Evolutionary conservation across 306 rosid species (phyloP).

Genomic region (Gynostemma pentaphyllum): DNA sequence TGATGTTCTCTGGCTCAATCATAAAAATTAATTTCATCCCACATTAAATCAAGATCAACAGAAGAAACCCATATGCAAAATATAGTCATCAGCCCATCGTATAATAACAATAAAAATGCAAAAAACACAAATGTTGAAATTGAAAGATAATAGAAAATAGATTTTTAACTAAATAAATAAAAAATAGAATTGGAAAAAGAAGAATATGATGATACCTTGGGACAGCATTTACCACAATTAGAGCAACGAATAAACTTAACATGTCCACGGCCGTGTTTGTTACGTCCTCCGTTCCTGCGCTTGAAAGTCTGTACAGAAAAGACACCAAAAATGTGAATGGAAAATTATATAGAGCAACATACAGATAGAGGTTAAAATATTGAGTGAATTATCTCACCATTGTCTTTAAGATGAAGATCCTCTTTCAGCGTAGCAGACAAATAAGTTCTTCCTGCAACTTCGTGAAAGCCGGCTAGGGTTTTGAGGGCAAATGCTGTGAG

Average conservation of each 20-base stretch:
- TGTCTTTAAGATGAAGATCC: background rate
- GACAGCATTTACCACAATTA: slow-evolving; percentile 95
- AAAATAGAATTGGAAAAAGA: background rate
- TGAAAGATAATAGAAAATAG: background rate
- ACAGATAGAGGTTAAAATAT: background rate
- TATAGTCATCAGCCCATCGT: background rate
- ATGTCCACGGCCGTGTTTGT: slow-evolving; percentile 95
- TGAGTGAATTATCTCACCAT: background rate
- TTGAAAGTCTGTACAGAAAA: slow-evolving; percentile 57
- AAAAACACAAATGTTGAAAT: background rate
- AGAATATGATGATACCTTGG: slow-evolving; percentile 37
- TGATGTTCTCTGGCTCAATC: background rate
- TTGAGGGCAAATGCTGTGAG: background rate
- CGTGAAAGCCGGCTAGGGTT: background rate
- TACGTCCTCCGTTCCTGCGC: slow-evolving; percentile 91
- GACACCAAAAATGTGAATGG: background rate
- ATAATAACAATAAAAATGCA: background rate
- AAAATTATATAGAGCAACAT: background rate
- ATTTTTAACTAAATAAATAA: background rate
- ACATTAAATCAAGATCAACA: background rate
- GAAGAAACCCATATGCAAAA: too few relatives aligned
- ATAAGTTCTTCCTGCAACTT: background rate
- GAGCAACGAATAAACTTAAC: slow-evolving; percentile 83
- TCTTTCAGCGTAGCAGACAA: background rate
- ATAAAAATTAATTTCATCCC: background rate